Base-by-base conservation (phyloP, 2,329 filamentous ascomycete species). In the Arachnomyces sp. region DNA sequence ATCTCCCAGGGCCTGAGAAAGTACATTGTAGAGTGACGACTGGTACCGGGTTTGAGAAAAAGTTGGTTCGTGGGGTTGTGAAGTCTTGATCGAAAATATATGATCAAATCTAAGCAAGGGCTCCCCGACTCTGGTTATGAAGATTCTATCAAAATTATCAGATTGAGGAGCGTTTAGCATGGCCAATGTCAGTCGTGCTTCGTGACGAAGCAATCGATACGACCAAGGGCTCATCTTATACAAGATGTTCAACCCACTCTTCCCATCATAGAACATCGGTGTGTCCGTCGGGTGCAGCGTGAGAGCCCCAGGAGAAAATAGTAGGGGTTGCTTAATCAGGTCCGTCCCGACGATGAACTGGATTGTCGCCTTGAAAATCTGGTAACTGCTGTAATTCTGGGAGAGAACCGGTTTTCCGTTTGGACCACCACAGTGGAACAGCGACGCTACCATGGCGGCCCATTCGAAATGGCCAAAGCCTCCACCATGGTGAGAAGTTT, bases 381-480 rank as follows among this genome's bases (percentile, higher is more conserved):
- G 90, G 16, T 90, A 92, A 61, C 83, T 84, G 66, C 84, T 94
- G 53, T 94, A 83, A 6, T 85, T 85, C 4, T 77, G 72, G 4
- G 88, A 87, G 12, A 96, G 71, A 4, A 85, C 66, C 2, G 82
- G 74, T 47, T 79, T 76, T 2, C 84, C 83, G 44, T 81, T 81
- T 5, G 77, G 74, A 5, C 81, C 82, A 17, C 85, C 85, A n/a
- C 77, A 78, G 59, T 87, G 80, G 31, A 96, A 70, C 2, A 96
- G 68, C 11, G 94, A 69, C 25, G 89, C 85, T 57, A 89, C 76
- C 36, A 92, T 67, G n/a, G 78, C 67, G 0, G 84, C 75, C 86
- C 87, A 96, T 59, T 98, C 92, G 49, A 94, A 94, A 49, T 86
- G 79, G 2, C 92, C 92, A 58, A 98, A 95, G 0, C 92, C 92